Evolutionary conservation across 2,329 filamentous ascomycete species (phyloP), one percentile per base, ranked within the genome.

Genomic region (Graphium sp.): DNA sequence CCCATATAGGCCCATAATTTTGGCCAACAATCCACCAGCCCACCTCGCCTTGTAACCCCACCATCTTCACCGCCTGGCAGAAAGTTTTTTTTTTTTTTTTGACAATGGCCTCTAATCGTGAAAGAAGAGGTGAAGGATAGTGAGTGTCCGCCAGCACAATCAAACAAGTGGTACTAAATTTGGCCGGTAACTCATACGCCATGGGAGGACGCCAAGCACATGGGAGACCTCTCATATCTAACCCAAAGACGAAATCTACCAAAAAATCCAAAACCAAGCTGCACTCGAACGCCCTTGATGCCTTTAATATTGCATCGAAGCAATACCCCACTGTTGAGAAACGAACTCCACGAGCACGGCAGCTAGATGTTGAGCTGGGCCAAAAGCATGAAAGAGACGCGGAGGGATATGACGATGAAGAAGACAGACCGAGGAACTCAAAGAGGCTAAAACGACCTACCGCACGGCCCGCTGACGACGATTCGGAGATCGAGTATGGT

Each of bases 401-500:
- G 18, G 33, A 45, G 12, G 38, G 41, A 30, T 36, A 43, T 3
- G 29, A 32, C 8, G 64, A 68, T 4, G 55, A 66, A 1, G 72
- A 75, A 12, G 67, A 68, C 36, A 48, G 47, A 23, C 53, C 55
- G 0, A 44, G 49, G 24, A 46, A 52, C n/a, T n/a, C 28, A 58
- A 57, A 35, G 55, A 48, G 42, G 39, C 36, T 18, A 56, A 53
- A 46, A 55, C 28, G 50, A 49, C 11, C 53, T 55, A 22, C 53
- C 59, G n/a, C n/a, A n/a, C 5, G 56, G 52, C 5, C 31, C 2
- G 58, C 66, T 5, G 60, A 71, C 41, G 65, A 67, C 12, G 32
- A 30, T n/a, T 36, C 34, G 12, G 62, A 64, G 24, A 60, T 70
- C 11, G 79, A 85, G 33, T 72, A 75, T 37, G 81, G 80, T 7